phyloP scores from a whole-genome alignment of 345 rosid genomes.

The Combretum micranthum region DNA sequence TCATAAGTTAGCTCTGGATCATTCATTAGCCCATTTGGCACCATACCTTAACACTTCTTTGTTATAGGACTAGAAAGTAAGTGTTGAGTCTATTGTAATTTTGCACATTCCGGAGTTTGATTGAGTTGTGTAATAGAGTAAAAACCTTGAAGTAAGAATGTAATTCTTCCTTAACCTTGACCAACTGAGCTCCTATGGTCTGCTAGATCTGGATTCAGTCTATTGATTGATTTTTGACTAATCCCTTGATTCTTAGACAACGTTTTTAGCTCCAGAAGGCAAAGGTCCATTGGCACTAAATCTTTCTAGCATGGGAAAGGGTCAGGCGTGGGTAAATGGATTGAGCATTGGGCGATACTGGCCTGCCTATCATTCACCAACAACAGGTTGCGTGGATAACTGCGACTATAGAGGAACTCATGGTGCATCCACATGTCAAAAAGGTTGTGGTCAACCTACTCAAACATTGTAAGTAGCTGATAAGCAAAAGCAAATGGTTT shows the following conservation, averaged over 20 bases:
- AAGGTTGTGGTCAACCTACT: slow-evolving; percentile 53
- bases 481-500: too few species aligned
- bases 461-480: slow-evolving; percentile 46
- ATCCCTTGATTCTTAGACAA: slow-evolving; percentile 16
- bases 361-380: slow-evolving; percentile 44
- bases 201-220: neutral
- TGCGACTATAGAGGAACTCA: slow-evolving; percentile 56
- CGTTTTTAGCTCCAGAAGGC: slow-evolving; percentile 38
- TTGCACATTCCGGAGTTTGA: too few species aligned
- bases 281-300: slow-evolving; percentile 44
- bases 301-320: slow-evolving; percentile 61
- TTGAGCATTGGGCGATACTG: slow-evolving; percentile 54
- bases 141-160: too few species aligned
- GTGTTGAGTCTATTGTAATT: too few species aligned
- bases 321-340: slow-evolving; percentile 66
- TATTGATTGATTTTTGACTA: neutral
- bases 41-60: too few species aligned
- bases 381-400: slow-evolving; percentile 32
- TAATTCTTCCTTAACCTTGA: too few species aligned
- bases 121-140: too few species aligned
- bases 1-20: too few species aligned
- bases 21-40: too few species aligned
- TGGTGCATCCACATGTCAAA: slow-evolving; percentile 36
- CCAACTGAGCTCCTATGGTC: neutral
- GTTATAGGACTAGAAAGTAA: too few species aligned